Evolutionary conservation across 139 green algal genomes (phyloP).

Genomic region (Microglena sp.): DNA sequence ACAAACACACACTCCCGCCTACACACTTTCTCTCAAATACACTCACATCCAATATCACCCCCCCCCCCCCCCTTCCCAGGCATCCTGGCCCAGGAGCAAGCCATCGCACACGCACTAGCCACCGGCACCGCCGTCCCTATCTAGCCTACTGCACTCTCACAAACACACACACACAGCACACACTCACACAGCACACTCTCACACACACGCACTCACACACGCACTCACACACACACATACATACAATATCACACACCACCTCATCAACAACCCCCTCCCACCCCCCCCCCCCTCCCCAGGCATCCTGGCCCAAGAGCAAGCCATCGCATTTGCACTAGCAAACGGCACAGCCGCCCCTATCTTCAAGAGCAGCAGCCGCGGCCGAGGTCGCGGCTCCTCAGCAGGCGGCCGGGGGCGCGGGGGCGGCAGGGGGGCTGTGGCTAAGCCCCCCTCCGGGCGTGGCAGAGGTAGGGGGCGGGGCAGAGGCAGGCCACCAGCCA

Average conservation of each 20-base stretch:
- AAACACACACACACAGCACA: background rate
- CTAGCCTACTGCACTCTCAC: too few relatives aligned
- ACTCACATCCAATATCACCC: background rate
- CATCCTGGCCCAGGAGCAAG: background rate
- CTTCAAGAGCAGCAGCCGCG: conserved; percentile 9
- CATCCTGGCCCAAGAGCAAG: conserved; percentile 1
- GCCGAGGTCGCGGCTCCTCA: background rate
- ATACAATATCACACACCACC: background rate
- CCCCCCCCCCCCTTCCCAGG: background rate
- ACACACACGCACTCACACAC: background rate
- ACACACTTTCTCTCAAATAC: background rate
- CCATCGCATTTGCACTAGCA: too few relatives aligned
- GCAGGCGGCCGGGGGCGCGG: background rate
- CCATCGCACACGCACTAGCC: background rate
- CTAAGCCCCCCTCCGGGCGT: too few relatives aligned
- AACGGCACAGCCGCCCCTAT: too few relatives aligned
- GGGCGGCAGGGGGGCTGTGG: too few relatives aligned
- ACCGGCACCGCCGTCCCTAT: background rate
- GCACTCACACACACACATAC: background rate
- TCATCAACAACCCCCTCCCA: background rate
- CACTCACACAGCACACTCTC: background rate
- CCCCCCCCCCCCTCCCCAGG: background rate
- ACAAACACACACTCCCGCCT: background rate
- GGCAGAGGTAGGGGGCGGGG: too few relatives aligned
- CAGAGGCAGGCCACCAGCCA: background rate